Conservation (phyloP, 2,329 filamentous ascomycete genomes). For the Metarhizium guizhouense region DNA sequence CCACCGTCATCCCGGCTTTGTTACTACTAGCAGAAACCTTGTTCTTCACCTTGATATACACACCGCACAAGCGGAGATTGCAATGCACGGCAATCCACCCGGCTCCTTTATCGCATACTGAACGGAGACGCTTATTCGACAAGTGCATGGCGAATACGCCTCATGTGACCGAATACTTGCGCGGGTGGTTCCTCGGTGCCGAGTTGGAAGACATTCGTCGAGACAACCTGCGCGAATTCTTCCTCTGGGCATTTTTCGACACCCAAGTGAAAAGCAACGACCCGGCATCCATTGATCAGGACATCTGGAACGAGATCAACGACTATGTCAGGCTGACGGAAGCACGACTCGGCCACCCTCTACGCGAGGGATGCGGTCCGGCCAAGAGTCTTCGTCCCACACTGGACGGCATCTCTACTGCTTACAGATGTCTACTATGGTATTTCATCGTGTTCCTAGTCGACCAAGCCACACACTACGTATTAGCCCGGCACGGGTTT, state of each 20-base stretch:
- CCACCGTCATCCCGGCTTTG: conserved; percentile 13
- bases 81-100: conserved; percentile 30
- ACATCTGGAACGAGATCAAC: conserved; percentile 32
- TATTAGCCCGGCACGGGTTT: conserved; percentile 41
- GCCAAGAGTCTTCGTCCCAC: conserved; percentile 54
- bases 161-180: conserved; percentile 47
- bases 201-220: conserved; percentile 45
- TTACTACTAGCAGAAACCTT: conserved; percentile 30
- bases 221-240: conserved; percentile 61
- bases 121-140: conserved; percentile 47
- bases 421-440: conserved; percentile 56
- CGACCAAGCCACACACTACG: conserved; percentile 39
- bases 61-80: conserved; percentile 32
- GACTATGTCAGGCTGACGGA: conserved; percentile 44
- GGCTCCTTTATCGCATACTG: conserved; percentile 28
- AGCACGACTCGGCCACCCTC: conserved; percentile 35
- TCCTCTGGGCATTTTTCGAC: conserved; percentile 61
- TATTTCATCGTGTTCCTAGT: conserved; percentile 48
- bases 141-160: conserved; percentile 46
- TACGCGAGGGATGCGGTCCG: conserved; percentile 46
- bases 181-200: conserved; percentile 58
- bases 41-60: conserved; percentile 34
- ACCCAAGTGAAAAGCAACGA: conserved; percentile 19
- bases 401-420: conserved; percentile 52
- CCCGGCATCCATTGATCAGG: conserved; percentile 14